Evolutionary conservation across 106 monocot genomes (phyloP).

Genomic region (Apostasia shenzhenica): DNA sequence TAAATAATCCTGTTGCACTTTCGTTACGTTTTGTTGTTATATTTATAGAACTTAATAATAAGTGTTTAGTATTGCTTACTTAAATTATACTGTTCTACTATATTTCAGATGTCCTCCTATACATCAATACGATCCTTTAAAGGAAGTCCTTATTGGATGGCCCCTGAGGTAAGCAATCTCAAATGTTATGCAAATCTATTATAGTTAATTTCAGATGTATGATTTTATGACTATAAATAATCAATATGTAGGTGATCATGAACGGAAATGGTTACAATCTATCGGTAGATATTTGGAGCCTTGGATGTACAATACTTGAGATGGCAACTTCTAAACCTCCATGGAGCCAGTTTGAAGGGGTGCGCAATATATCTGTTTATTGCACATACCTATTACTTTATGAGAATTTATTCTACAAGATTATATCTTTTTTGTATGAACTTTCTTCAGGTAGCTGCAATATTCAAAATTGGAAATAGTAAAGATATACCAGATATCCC

Average conservation of each 20-base stretch:
- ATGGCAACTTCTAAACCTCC: constrained; percentile 96
- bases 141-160: constrained; percentile 99
- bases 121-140: constrained; percentile 82
- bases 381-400: background rate
- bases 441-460: constrained; percentile 66
- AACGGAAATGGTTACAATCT: constrained; percentile 76
- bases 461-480: constrained; percentile 98
- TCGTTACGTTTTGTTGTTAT: too few relatives aligned
- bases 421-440: background rate
- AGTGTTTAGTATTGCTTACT: too few relatives aligned
- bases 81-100: background rate
- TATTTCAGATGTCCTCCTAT: constrained; percentile 68
- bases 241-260: constrained; percentile 72
- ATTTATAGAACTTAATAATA: too few relatives aligned
- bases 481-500: constrained; percentile 96
- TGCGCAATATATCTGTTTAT: constrained; percentile 14
- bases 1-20: too few relatives aligned
- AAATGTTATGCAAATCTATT: too few relatives aligned
- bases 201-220: background rate
- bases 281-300: constrained; percentile 96
- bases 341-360: constrained; percentile 85
- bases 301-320: constrained; percentile 93
- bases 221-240: background rate
- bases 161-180: constrained; percentile 69
- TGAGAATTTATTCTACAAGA: background rate